phyloP scores from a whole-genome alignment of 202 grass and related monocot genomes.

The Setaria italica region DNA sequence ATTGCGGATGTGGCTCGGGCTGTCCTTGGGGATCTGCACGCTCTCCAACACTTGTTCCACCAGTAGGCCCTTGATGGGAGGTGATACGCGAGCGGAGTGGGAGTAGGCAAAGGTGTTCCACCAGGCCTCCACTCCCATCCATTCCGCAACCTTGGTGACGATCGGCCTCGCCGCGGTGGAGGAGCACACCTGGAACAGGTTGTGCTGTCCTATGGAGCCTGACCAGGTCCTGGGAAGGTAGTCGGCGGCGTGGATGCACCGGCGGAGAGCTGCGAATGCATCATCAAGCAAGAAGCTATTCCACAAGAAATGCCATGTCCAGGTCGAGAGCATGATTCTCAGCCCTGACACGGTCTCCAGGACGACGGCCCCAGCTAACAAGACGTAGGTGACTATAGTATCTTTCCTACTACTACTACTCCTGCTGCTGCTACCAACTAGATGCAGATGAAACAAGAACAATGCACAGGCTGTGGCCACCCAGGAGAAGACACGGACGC shows the following conservation, averaged over 20 bases:
- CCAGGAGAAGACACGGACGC: not conserved
- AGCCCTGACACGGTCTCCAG: conserved; percentile 30
- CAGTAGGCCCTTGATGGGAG: too few species aligned
- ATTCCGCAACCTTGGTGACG: too few species aligned
- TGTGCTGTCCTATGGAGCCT: conserved; percentile 39
- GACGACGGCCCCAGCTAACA: conserved; percentile 25
- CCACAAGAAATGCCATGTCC: conserved; percentile 4
- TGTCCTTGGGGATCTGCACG: too few species aligned
- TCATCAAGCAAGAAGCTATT: too few species aligned
- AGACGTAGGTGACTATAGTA: conserved; percentile 39
- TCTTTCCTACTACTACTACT: not conserved
- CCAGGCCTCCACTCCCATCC: too few species aligned
- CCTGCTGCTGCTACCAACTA: too few species aligned
- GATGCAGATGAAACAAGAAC: not conserved
- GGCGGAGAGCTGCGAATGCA: not conserved
- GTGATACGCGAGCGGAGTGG: too few species aligned
- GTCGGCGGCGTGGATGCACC: not conserved
- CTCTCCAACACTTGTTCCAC: too few species aligned
- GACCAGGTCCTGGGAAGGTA: conserved; percentile 31
- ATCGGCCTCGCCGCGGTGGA: too few species aligned
- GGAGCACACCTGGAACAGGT: conserved; percentile 24
- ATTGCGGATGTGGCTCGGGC: not conserved
- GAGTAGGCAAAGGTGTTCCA: too few species aligned
- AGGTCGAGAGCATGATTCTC: conserved; percentile 32
- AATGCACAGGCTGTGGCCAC: not conserved